Evolutionary conservation across 352 stramenopile species (phyloP).

Genomic region (Pythium apleroticum): DNA sequence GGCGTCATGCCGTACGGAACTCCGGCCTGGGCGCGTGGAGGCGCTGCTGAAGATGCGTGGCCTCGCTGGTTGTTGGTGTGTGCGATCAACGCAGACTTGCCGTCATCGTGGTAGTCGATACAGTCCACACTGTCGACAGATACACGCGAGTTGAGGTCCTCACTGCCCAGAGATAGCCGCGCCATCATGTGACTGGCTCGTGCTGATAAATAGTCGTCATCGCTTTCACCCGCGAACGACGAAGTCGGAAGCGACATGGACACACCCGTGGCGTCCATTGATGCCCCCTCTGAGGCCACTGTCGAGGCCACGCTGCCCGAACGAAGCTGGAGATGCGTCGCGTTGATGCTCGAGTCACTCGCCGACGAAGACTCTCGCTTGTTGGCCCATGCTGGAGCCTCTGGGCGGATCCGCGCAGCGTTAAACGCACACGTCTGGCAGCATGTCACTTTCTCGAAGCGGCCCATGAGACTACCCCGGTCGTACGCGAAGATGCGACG

Average conservation of each 20-base stretch:
- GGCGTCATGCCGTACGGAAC: not conserved
- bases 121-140: slow-evolving; percentile 14
- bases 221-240: slow-evolving; percentile 1
- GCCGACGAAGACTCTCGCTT: slow-evolving; percentile 4
- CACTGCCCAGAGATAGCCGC: slow-evolving; percentile 1
- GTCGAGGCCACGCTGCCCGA: slow-evolving; percentile 13
- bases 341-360: not conserved
- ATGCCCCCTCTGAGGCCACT: slow-evolving; percentile 5
- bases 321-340: slow-evolving; percentile 7
- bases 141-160: not conserved
- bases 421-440: slow-evolving; percentile 20
- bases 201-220: not conserved
- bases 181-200: slow-evolving; percentile 6
- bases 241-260: slow-evolving; percentile 1
- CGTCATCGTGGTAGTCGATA: not conserved
- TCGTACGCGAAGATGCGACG: slow-evolving; percentile 38
- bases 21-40: not conserved
- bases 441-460: slow-evolving; percentile 14
- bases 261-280: not conserved
- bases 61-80: not conserved
- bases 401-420: slow-evolving; percentile 3
- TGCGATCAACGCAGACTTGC: not conserved
- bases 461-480: slow-evolving; percentile 8
- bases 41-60: not conserved
- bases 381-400: slow-evolving; percentile 11